phyloP scores from a whole-genome alignment of 169 alveolate genomes.

The Pseudocohnilembus persalinus region DNA sequence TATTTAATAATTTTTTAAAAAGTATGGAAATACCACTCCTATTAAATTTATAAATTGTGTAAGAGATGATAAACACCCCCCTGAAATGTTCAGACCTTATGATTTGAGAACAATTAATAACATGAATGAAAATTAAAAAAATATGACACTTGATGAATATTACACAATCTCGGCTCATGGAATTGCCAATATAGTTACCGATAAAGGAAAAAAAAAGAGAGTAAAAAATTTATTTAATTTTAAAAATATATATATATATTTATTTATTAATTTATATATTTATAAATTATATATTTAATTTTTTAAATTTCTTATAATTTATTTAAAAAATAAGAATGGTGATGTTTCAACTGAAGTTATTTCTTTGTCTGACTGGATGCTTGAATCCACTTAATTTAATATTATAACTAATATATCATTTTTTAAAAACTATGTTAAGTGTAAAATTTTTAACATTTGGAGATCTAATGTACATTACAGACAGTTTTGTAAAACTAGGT shows the following conservation, averaged over 20 bases:
- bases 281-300: too few species aligned
- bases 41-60: constrained; percentile 84
- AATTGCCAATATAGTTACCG: constrained; percentile 82
- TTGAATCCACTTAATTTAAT: constrained; percentile 81
- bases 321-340: constrained; percentile 16
- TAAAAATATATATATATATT: too few species aligned
- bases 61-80: constrained; percentile 59
- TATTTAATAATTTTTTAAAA: constrained; percentile 1
- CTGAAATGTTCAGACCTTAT: constrained; percentile 83
- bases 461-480: constrained; percentile 79
- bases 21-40: constrained; percentile 85
- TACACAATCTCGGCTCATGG: constrained; percentile 88
- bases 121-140: constrained; percentile 68
- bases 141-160: constrained; percentile 73
- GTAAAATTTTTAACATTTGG: constrained; percentile 84
- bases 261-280: too few species aligned
- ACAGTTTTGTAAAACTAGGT: constrained; percentile 74
- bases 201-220: constrained; percentile 56
- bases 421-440: constrained; percentile 81
- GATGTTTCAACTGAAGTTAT: constrained; percentile 80
- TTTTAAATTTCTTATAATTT: too few species aligned
- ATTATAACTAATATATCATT: constrained; percentile 82
- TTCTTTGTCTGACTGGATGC: constrained; percentile 88
- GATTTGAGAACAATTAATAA: constrained; percentile 73
- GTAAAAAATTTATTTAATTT: constrained; percentile 36